These are phyloP conservation scores for Colletotrichum aenigma DNA, from an alignment of 2,329 filamentous ascomycete genomes.

Conservation along the genomic window DNA sequence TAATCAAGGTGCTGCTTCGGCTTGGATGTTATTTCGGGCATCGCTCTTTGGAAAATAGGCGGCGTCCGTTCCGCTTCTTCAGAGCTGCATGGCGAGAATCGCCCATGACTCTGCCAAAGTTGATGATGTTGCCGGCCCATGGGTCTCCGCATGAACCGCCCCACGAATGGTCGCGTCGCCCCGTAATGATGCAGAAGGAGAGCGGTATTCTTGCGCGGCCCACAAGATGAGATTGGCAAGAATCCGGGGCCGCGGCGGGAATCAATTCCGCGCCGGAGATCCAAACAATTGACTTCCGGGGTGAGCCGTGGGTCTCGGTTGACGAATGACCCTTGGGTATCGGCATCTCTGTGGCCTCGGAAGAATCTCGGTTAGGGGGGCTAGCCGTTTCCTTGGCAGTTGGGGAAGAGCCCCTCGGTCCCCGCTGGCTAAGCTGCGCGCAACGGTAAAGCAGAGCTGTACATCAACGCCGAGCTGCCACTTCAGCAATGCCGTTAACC, in stretches of 20 bases:
- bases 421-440: background rate
- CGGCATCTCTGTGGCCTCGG: background rate
- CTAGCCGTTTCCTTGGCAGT: background rate
- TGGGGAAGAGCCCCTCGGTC: background rate
- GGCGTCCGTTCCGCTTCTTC: background rate
- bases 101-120: background rate
- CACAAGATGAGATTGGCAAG: background rate
- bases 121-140: background rate
- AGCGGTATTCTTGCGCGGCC: background rate
- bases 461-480: background rate
- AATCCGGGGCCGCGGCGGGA: conserved; percentile 3
- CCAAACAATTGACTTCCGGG: background rate
- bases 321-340: background rate
- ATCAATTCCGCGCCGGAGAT: background rate
- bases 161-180: background rate
- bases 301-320: background rate
- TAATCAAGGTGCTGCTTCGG: background rate
- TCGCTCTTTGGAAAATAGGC: background rate
- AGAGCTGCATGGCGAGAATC: background rate
- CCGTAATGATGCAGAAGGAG: background rate
- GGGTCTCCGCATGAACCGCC: background rate
- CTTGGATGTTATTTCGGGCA: background rate
- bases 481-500: background rate
- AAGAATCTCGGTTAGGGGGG: background rate
- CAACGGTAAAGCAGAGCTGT: background rate